A percentile compares a stretch with the other conserved stretches of the same genome.
Evolutionary conservation across 2,329 filamentous ascomycete genomes (phyloP).

Genomic region (Ampelomyces quisqualis): DNA sequence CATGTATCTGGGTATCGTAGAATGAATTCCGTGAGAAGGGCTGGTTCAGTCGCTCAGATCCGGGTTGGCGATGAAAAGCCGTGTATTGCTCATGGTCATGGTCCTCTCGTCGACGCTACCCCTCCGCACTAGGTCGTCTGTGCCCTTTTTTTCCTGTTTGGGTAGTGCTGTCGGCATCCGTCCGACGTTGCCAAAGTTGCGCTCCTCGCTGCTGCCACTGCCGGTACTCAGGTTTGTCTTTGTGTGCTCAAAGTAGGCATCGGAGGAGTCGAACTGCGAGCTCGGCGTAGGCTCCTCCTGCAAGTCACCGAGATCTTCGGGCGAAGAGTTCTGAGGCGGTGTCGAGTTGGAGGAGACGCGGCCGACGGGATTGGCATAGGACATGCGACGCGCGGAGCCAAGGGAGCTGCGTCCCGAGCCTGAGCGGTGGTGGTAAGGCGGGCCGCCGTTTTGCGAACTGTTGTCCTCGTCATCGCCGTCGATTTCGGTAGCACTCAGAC

Average conservation of each 20-base stretch:
- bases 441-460: constrained; percentile 42
- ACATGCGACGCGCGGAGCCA: constrained; percentile 44
- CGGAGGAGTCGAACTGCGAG: constrained; percentile 36
- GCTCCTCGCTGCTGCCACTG: constrained; percentile 48
- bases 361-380: constrained; percentile 46
- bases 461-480: constrained; percentile 78
- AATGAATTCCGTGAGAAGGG: constrained; percentile 8
- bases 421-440: constrained; percentile 63
- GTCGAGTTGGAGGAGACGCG: constrained; percentile 55
- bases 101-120: constrained; percentile 84
- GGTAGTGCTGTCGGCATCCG: constrained; percentile 48
- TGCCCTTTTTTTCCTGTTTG: constrained; percentile 57
- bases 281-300: constrained; percentile 51
- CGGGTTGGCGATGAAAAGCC: constrained; percentile 84
- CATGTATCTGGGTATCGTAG: constrained; percentile 37
- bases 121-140: constrained; percentile 71
- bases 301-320: constrained; percentile 44
- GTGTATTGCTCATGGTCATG: constrained; percentile 66
- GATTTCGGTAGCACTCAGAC: constrained; percentile 92
- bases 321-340: constrained; percentile 50
- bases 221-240: constrained; percentile 46
- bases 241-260: constrained; percentile 49
- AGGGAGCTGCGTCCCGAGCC: constrained; percentile 72
- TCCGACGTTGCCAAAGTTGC: constrained; percentile 56
- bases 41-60: constrained; percentile 57